A percentile compares a stretch with the other conserved stretches of the same genome.
phyloP scores from a whole-genome alignment of 768 basidiomycete genomes.

The Rhodosporidiobolus sp. region DNA sequence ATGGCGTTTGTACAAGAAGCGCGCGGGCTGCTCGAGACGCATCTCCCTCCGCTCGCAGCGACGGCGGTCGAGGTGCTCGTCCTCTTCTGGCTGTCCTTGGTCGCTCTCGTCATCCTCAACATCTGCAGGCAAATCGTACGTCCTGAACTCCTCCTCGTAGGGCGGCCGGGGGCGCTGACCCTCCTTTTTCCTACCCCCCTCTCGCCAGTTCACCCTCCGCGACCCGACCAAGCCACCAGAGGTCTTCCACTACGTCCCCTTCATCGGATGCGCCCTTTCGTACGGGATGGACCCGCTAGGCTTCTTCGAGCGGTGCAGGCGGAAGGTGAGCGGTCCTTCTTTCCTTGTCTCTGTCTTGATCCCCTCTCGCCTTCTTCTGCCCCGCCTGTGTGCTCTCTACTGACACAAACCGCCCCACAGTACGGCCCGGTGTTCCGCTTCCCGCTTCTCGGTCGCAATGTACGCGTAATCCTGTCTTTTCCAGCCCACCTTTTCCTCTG shows the following conservation, averaged over 20 bases:
- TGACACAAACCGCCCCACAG: conserved; percentile 52
- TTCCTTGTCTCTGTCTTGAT: neutral
- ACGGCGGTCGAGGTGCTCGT: neutral
- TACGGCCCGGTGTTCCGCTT: conserved; percentile 92
- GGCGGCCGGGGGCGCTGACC: neutral
- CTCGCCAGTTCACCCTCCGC: conserved; percentile 13
- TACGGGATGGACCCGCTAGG: conserved; percentile 91
- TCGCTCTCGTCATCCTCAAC: conserved; percentile 13
- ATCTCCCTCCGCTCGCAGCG: neutral
- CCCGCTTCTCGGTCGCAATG: conserved; percentile 76
- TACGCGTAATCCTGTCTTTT: too few relatives aligned
- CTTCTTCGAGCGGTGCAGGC: conserved; percentile 57
- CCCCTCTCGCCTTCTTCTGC: neutral
- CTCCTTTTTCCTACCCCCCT: neutral
- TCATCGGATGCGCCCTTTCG: conserved; percentile 78
- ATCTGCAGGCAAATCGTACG: conserved; percentile 26
- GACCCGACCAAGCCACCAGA: conserved; percentile 61
- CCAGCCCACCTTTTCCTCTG: neutral
- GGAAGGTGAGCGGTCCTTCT: conserved; percentile 64
- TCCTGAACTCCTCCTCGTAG: neutral
- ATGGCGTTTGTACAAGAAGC: neutral
- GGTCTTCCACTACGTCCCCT: conserved; percentile 89
- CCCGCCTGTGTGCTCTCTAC: neutral
- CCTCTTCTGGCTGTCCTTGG: neutral
- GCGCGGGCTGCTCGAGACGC: neutral